A percentile compares a stretch with the other conserved stretches of the same genome.
Evolutionary conservation across 2,329 filamentous ascomycete genomes (phyloP).

Genomic region (Botryotinia convoluta): DNA sequence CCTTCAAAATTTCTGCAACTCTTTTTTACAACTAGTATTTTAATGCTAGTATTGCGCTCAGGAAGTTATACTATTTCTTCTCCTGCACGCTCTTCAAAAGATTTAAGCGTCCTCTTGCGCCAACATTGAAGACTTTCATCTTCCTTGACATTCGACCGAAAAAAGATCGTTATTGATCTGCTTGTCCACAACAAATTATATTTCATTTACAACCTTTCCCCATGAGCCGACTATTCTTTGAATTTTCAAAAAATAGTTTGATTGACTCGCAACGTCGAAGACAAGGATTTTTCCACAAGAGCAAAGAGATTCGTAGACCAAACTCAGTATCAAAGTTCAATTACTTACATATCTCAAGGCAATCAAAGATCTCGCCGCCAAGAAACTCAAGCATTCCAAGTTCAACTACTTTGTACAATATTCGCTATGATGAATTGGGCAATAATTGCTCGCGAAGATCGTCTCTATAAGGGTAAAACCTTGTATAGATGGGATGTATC

Average conservation of each 20-base stretch:
- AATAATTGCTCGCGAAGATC: conserved; percentile 30
- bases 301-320: background rate
- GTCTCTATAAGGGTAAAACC: conserved; percentile 35
- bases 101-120: background rate
- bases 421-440: conserved; percentile 33
- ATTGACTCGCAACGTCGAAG: background rate
- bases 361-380: background rate
- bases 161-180: background rate
- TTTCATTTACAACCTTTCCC: background rate
- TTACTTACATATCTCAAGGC: background rate
- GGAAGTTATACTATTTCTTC: background rate
- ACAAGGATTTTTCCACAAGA: background rate
- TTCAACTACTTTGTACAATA: background rate
- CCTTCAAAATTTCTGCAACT: background rate
- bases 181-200: too few species aligned
- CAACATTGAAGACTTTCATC: background rate
- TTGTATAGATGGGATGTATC: conserved; percentile 37
- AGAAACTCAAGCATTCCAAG: background rate
- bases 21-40: background rate
- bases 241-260: background rate
- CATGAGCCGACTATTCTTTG: background rate
- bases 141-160: background rate
- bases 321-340: background rate
- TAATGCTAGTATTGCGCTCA: background rate
- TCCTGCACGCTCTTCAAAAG: background rate